Evolutionary conservation across 75 land plant species (phyloP).

Genomic region (Pinus tabuliformis): DNA sequence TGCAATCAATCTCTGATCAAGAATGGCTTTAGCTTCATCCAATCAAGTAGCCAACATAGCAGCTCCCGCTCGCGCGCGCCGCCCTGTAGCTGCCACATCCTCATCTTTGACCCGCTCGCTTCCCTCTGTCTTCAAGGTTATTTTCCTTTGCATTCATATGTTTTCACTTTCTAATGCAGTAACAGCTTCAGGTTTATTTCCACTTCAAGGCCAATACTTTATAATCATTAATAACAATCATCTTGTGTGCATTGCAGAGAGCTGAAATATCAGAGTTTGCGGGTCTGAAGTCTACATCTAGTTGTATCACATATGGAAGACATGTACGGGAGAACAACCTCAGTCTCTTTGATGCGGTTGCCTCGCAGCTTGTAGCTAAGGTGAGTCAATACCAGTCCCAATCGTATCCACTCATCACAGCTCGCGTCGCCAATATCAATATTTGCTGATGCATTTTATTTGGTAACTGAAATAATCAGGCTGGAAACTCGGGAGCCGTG

Average conservation of each 20-base stretch:
- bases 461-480: constrained; percentile 14
- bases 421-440: no score
- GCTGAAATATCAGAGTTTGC: constrained; percentile 40
- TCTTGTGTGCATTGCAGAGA: constrained; percentile 23
- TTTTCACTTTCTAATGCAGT: no score
- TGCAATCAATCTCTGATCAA: no score
- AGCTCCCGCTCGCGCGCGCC: not conserved
- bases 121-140: not conserved
- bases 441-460: no score
- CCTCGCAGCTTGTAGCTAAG: constrained; percentile 46
- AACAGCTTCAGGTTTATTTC: no score
- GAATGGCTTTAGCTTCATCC: constrained; percentile 1
- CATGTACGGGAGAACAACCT: constrained; percentile 25
- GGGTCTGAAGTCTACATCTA: constrained; percentile 32
- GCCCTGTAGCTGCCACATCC: not conserved
- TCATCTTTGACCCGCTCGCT: not conserved
- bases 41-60: not conserved
- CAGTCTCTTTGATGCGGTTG: constrained; percentile 36
- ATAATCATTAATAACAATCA: no score
- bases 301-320: constrained; percentile 16
- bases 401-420: not conserved
- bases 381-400: constrained; percentile 7
- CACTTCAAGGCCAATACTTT: no score
- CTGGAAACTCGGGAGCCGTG: constrained; percentile 26
- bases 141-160: not conserved